phyloP scores from a whole-genome alignment of 164 flowering plant species.

The Warburgia ugandensis region DNA sequence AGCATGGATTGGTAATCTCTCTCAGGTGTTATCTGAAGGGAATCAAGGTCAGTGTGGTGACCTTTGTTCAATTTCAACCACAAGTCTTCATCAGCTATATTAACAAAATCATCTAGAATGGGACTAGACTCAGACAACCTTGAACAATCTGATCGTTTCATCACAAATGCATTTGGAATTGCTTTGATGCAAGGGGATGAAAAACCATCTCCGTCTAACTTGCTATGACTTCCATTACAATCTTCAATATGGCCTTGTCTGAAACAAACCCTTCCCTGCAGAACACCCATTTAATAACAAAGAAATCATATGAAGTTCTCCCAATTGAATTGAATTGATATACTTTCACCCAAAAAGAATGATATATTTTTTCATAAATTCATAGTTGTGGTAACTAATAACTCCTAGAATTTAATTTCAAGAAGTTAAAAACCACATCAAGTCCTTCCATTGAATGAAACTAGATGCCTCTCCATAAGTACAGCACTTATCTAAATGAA shows the following conservation, averaged over 20 bases:
- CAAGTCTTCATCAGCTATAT: conserved; percentile 88
- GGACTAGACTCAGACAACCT: conserved; percentile 66
- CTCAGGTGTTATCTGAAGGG: conserved; percentile 65
- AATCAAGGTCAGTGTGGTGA: conserved; percentile 67
- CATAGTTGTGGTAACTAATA: no score
- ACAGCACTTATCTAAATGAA: no score
- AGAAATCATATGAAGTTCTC: no score
- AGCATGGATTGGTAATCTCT: conserved; percentile 56
- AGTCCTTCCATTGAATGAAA: no score
- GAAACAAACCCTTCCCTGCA: conserved; percentile 27
- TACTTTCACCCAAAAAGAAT: no score
- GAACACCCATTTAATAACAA: no score
- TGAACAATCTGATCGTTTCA: conserved; percentile 50
- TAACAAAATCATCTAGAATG: conserved; percentile 54
- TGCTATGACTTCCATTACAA: conserved; percentile 22
- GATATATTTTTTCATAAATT: no score
- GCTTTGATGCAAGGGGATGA: conserved; percentile 64
- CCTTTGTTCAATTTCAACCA: conserved; percentile 94
- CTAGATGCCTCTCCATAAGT: no score
- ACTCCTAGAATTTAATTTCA: neutral
- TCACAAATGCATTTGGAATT: conserved; percentile 57
- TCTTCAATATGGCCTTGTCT: conserved; percentile 31
- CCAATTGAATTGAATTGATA: no score
- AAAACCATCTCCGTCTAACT: conserved; percentile 40
- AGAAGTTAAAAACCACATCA: neutral